These are phyloP conservation scores for Corynespora cassiicola DNA, from an alignment of 2,329 filamentous ascomycete species.

Conservation along the genomic window DNA sequence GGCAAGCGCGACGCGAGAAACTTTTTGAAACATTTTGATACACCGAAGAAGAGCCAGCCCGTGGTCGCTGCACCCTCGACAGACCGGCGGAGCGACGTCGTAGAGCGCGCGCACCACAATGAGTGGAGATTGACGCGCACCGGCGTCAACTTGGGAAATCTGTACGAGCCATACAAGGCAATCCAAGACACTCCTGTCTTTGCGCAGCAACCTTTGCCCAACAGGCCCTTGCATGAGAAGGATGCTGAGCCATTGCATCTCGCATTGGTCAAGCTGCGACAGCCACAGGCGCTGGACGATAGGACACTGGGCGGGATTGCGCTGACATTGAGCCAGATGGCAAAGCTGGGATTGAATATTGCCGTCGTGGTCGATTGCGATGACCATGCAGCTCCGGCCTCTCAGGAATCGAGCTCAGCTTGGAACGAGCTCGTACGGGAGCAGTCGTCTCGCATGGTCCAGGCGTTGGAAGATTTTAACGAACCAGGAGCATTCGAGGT, in stretches of 20 bases:
- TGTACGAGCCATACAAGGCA: slow-evolving; percentile 65
- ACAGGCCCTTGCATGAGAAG: slow-evolving; percentile 29
- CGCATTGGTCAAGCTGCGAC: slow-evolving; percentile 83
- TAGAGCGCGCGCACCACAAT: slow-evolving; percentile 34
- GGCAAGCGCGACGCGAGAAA: slow-evolving; percentile 92
- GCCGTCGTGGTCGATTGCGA: slow-evolving; percentile 82
- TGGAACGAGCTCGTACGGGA: slow-evolving; percentile 58
- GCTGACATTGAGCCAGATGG: slow-evolving; percentile 82
- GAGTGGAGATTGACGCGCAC: slow-evolving; percentile 46
- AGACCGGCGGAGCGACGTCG: slow-evolving; percentile 21
- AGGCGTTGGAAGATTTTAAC: slow-evolving; percentile 74
- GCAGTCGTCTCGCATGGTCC: slow-evolving; percentile 76
- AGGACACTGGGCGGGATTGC: slow-evolving; percentile 76
- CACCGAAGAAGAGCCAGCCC: slow-evolving; percentile 20
- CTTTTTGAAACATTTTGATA: slow-evolving; percentile 85
- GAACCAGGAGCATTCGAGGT: slow-evolving; percentile 73
- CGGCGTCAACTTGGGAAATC: slow-evolving; percentile 66
- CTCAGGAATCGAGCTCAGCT: slow-evolving; percentile 29
- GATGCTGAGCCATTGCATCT: slow-evolving; percentile 67
- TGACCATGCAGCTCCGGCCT: slow-evolving; percentile 45
- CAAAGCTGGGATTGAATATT: slow-evolving; percentile 79
- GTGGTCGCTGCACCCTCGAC: slow-evolving; percentile 14
- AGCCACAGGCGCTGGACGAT: slow-evolving; percentile 74
- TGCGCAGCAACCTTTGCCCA: slow-evolving; percentile 57
- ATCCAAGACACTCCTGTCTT: slow-evolving; percentile 68